phyloP scores from a whole-genome alignment of 306 rosid genomes.

The Abrus pulchellus region DNA sequence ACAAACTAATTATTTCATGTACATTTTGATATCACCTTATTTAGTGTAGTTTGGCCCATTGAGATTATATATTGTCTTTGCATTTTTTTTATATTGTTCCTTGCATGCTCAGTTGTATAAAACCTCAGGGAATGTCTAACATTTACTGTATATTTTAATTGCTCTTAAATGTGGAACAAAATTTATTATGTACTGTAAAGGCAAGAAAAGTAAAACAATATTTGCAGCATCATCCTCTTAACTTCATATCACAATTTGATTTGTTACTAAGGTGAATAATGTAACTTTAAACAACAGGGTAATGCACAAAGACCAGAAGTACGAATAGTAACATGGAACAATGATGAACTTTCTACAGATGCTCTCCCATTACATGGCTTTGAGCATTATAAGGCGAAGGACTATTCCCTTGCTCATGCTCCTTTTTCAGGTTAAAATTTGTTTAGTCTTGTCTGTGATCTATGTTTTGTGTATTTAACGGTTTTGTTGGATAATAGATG shows the following conservation, averaged over 20 bases:
- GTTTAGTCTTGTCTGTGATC: slow-evolving; percentile 41
- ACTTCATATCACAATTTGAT: neutral
- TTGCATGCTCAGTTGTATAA: slow-evolving; percentile 1
- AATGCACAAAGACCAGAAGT: slow-evolving; percentile 93
- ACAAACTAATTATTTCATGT: neutral
- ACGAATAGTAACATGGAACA: slow-evolving; percentile 79
- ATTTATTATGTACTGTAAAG: neutral
- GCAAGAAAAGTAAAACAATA: neutral
- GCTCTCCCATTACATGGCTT: slow-evolving; percentile 87
- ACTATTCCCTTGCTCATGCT: slow-evolving; percentile 89
- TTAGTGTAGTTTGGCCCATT: neutral
- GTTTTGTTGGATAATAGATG: slow-evolving; percentile 40
- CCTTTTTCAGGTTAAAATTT: slow-evolving; percentile 81
- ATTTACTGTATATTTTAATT: slow-evolving; percentile 3
- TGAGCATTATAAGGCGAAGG: slow-evolving; percentile 94
- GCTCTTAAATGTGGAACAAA: slow-evolving; percentile 8
- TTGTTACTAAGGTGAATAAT: slow-evolving; percentile 45
- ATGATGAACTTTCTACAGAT: slow-evolving; percentile 89
- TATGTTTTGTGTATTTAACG: slow-evolving; percentile 37
- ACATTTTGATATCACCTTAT: slow-evolving; percentile 2
- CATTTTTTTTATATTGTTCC: neutral
- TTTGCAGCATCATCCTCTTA: neutral
- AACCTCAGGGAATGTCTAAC: neutral
- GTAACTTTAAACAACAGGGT: slow-evolving; percentile 71
- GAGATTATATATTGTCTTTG: neutral